Conservation (phyloP, 331 rosid genomes). For the Cydonia oblonga region DNA sequence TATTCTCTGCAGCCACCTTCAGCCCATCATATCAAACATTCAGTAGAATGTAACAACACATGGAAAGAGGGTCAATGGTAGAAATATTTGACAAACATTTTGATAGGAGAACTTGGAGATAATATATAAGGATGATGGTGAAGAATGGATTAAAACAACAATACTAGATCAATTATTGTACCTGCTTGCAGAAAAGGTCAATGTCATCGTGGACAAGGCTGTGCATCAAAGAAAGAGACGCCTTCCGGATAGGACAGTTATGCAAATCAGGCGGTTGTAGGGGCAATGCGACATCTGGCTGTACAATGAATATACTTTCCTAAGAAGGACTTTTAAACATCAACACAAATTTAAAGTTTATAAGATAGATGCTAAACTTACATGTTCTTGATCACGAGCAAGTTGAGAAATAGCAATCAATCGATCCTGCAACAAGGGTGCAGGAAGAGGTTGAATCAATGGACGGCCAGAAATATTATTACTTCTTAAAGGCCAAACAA, state of each 20-base stretch:
- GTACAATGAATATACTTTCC: constrained; percentile 24
- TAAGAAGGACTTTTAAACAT: constrained; percentile 8
- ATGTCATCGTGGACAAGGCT: constrained; percentile 77
- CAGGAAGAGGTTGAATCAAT: constrained; percentile 79
- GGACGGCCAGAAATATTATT: constrained; percentile 62
- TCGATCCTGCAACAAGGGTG: constrained; percentile 80
- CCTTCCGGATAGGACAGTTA: constrained; percentile 46
- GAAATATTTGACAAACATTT: constrained; percentile 5
- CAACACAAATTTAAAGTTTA: background rate
- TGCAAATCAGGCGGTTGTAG: constrained; percentile 63
- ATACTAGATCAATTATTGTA: constrained; percentile 10
- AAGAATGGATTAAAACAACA: background rate
- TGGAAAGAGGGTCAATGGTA: constrained; percentile 20
- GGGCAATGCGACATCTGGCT: constrained; percentile 92
- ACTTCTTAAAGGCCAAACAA: constrained; percentile 88
- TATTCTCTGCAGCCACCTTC: constrained; percentile 81
- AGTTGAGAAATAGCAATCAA: constrained; percentile 85
- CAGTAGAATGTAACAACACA: constrained; percentile 10
- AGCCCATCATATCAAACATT: constrained; percentile 22
- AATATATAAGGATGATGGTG: background rate
- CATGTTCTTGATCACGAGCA: constrained; percentile 92
- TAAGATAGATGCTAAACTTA: constrained; percentile 25
- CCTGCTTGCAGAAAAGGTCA: constrained; percentile 78
- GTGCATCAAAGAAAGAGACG: constrained; percentile 58
- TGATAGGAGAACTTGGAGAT: background rate